These are phyloP conservation scores for Chenopodium album DNA, from an alignment of 148 eudicot species.

Conservation along the genomic window DNA sequence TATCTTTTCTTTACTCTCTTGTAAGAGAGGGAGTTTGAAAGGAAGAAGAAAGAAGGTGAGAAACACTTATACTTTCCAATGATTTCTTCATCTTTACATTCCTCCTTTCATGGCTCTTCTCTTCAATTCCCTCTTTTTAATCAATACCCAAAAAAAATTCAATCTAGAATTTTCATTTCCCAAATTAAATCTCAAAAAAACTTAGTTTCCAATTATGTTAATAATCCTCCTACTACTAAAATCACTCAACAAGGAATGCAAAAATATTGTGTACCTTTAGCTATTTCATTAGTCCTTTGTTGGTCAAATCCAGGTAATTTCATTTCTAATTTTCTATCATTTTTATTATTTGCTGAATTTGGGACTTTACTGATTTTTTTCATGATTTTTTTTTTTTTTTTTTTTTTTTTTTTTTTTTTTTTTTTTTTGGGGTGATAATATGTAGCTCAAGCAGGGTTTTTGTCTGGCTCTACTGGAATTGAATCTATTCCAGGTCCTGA, in stretches of 20 bases:
- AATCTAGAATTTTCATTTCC: conserved; percentile 3
- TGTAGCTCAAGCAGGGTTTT: conserved; percentile 88
- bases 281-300: conserved; percentile 51
- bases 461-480: conserved; percentile 71
- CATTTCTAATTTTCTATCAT: background rate
- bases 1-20: conserved; percentile 19
- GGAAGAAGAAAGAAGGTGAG: background rate
- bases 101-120: conserved; percentile 28
- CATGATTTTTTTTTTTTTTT: background rate
- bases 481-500: conserved; percentile 93
- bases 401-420: background rate
- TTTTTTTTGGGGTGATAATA: background rate
- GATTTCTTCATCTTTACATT: conserved; percentile 43
- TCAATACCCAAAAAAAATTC: conserved; percentile 12
- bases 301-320: conserved; percentile 63
- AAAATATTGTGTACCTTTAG: conserved; percentile 47
- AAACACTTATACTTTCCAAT: conserved; percentile 14
- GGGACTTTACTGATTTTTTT: background rate
- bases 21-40: background rate
- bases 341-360: background rate
- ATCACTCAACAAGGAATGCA: conserved; percentile 23
- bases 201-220: background rate
- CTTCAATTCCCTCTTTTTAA: conserved; percentile 14
- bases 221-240: background rate
- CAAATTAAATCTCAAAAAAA: background rate